These are phyloP conservation scores for Suillus fuscotomentosus DNA, from an alignment of 768 basidiomycete genomes.

Conservation along the genomic window DNA sequence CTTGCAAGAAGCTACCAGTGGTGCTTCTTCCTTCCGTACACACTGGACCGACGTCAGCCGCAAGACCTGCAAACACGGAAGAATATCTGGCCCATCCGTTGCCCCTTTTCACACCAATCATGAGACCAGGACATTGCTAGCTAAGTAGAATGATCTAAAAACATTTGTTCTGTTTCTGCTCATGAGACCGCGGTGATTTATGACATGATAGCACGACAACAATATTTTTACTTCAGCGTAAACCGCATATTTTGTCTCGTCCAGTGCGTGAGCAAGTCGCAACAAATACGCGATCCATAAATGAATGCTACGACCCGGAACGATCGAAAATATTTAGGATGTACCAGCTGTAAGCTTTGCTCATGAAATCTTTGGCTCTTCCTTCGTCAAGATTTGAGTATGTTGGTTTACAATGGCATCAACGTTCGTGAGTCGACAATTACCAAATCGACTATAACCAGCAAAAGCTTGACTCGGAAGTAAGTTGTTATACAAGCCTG, in stretches of 20 bases:
- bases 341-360: no score
- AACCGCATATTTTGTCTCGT: not conserved
- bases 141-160: not conserved
- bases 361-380: no score
- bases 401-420: no score
- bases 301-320: no score
- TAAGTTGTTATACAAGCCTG: no score
- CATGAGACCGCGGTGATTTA: not conserved
- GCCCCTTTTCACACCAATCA: not conserved
- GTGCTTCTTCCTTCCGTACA: not conserved
- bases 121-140: not conserved
- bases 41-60: not conserved
- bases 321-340: no score
- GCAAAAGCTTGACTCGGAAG: no score
- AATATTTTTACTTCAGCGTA: not conserved
- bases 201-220: not conserved
- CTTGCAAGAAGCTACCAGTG: not conserved
- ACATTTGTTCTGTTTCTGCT: no score
- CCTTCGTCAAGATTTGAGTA: no score
- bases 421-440: no score
- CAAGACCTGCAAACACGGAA: not conserved
- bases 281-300: not conserved
- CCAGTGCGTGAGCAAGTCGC: not conserved
- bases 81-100: not conserved
- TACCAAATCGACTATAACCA: no score